phyloP scores from a whole-genome alignment of 805 yeast genomes.

The Ogataea degrootiae region DNA sequence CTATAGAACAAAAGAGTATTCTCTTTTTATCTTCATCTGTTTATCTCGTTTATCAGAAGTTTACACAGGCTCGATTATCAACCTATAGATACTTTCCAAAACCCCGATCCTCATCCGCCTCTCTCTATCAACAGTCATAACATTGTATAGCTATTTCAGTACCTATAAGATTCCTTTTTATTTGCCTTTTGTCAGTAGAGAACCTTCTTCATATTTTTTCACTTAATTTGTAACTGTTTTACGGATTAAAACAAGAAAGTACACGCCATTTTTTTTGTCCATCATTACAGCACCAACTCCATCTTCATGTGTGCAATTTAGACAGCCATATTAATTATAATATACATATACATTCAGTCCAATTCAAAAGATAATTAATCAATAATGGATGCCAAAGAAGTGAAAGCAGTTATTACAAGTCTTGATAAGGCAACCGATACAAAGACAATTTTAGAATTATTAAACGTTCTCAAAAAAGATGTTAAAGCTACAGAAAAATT shows the following conservation, averaged over 20 bases:
- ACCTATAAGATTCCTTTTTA: not conserved
- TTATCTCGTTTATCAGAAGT: too few species aligned
- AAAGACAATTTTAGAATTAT: slow-evolving; percentile 59
- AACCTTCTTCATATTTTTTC: not conserved
- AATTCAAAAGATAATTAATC: not conserved
- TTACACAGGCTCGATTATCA: too few species aligned
- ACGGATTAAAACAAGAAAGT: not conserved
- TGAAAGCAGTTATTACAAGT: slow-evolving; percentile 59
- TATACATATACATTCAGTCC: not conserved
- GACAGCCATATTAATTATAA: not conserved
- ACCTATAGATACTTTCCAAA: too few species aligned
- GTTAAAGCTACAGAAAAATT: slow-evolving; percentile 82
- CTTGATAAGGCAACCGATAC: slow-evolving; percentile 71
- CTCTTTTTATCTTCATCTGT: too few species aligned
- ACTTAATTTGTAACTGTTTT: too few species aligned
- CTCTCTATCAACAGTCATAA: too few species aligned
- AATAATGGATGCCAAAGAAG: slow-evolving; percentile 68
- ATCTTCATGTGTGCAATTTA: not conserved
- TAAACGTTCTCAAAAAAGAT: slow-evolving; percentile 61
- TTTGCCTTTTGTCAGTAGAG: not conserved
- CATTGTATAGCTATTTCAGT: not conserved
- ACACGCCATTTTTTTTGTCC: not conserved
- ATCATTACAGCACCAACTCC: too few species aligned
- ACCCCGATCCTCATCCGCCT: too few species aligned
- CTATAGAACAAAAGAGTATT: too few species aligned